Conservation (phyloP, 495 filamentous ascomycete species). For the Aspergillus heteromorphus region DNA sequence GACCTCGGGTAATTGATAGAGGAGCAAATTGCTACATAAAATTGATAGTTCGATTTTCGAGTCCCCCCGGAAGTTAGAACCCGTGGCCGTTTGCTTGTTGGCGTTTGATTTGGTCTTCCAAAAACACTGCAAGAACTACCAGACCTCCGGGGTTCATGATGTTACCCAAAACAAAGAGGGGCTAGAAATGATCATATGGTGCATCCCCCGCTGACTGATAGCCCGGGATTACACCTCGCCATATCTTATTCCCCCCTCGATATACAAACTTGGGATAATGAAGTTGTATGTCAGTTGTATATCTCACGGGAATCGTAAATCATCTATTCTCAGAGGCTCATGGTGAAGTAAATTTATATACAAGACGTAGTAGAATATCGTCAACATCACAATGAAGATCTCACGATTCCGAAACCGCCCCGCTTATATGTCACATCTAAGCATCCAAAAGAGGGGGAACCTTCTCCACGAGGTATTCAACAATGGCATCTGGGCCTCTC, state of each 20-base stretch:
- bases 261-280: too few relatives aligned
- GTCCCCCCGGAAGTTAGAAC: not conserved
- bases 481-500: constrained; percentile 58
- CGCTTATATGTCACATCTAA: not conserved
- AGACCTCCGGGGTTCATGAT: too few relatives aligned
- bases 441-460: constrained; percentile 46
- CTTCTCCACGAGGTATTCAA: constrained; percentile 58
- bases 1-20: not conserved
- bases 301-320: not conserved
- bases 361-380: not conserved
- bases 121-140: too few relatives aligned
- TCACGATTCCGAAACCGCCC: not conserved
- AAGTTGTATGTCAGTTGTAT: too few relatives aligned
- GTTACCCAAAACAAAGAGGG: too few relatives aligned
- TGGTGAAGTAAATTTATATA: not conserved
- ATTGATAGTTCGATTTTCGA: not conserved
- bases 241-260: too few relatives aligned
- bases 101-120: not conserved
- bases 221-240: too few relatives aligned
- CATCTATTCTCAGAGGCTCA: not conserved
- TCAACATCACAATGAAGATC: not conserved
- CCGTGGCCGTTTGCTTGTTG: not conserved
- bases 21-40: not conserved
- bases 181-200: too few relatives aligned
- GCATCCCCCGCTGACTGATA: too few relatives aligned